A percentile compares a stretch with the other conserved stretches of the same genome.
These are phyloP conservation scores for Pseudogymnoascus sp. DNA, from an alignment of 2,329 filamentous ascomycete genomes.

Conservation along the genomic window DNA sequence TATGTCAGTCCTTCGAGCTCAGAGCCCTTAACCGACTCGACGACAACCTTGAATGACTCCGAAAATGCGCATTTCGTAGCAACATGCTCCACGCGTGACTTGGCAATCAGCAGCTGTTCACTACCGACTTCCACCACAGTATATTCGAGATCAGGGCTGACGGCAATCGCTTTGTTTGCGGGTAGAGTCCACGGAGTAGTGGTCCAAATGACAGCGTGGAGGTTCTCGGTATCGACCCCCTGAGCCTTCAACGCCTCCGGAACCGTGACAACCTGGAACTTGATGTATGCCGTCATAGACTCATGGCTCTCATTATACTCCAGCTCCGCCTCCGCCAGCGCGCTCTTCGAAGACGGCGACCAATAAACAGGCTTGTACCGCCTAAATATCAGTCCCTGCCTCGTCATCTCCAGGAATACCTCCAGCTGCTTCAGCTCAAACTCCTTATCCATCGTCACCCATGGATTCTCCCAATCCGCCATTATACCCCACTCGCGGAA, in stretches of 20 bases:
- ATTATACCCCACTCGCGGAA: constrained; percentile 72
- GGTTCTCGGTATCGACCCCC: constrained; percentile 30
- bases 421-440: constrained; percentile 70
- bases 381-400: constrained; percentile 66
- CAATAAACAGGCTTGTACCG: constrained; percentile 80
- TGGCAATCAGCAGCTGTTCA: constrained; percentile 63
- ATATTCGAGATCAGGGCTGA: constrained; percentile 70
- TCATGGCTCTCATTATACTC: constrained; percentile 73
- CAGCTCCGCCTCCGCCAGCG: constrained; percentile 75
- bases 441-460: constrained; percentile 69
- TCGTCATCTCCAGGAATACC: constrained; percentile 69
- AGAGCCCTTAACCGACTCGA: constrained; percentile 53
- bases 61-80: constrained; percentile 36
- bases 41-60: constrained; percentile 37
- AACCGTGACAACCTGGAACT: constrained; percentile 58
- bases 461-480: constrained; percentile 70
- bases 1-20: constrained; percentile 62
- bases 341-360: constrained; percentile 72
- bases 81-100: constrained; percentile 58
- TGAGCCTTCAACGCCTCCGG: constrained; percentile 37
- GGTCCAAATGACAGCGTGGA: constrained; percentile 89
- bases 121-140: constrained; percentile 51
- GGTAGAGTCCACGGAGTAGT: constrained; percentile 97
- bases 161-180: constrained; percentile 82
- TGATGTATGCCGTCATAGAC: constrained; percentile 70